Conservation (phyloP, 805 yeast species). For the Zygotorulaspora sp. region DNA sequence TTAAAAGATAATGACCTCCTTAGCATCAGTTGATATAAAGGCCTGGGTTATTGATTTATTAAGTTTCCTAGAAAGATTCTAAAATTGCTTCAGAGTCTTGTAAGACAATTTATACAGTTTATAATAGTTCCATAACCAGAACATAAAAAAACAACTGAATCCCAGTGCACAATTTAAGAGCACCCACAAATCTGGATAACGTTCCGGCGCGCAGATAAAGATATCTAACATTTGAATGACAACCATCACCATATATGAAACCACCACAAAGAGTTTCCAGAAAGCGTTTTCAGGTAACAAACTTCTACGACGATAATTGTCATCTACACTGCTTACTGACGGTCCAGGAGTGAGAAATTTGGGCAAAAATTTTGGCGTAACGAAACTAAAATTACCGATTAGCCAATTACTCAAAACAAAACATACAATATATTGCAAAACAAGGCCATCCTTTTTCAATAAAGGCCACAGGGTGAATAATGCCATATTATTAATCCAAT, state of each 20-base stretch:
- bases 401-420: constrained; percentile 72
- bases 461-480: constrained; percentile 87
- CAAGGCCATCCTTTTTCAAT: constrained; percentile 67
- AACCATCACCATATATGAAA: constrained; percentile 50
- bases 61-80: too few relatives aligned
- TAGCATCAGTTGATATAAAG: too few relatives aligned
- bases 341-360: constrained; percentile 44
- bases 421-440: constrained; percentile 64
- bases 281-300: constrained; percentile 47
- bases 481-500: constrained; percentile 84
- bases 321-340: constrained; percentile 35
- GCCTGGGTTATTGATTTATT: too few relatives aligned
- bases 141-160: constrained; percentile 66
- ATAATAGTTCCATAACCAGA: constrained; percentile 80
- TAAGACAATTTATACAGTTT: constrained; percentile 40
- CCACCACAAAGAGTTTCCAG: constrained; percentile 48
- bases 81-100: constrained; percentile 26
- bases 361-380: constrained; percentile 44
- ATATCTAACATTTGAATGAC: constrained; percentile 53
- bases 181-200: constrained; percentile 83
- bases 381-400: constrained; percentile 57
- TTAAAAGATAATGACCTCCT: too few relatives aligned
- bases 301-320: constrained; percentile 36
- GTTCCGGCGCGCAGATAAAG: constrained; percentile 46
- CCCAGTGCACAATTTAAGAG: constrained; percentile 68